Conservation (phyloP, 73 alveolate species). For the Paramecium tetraurelia region DNA sequence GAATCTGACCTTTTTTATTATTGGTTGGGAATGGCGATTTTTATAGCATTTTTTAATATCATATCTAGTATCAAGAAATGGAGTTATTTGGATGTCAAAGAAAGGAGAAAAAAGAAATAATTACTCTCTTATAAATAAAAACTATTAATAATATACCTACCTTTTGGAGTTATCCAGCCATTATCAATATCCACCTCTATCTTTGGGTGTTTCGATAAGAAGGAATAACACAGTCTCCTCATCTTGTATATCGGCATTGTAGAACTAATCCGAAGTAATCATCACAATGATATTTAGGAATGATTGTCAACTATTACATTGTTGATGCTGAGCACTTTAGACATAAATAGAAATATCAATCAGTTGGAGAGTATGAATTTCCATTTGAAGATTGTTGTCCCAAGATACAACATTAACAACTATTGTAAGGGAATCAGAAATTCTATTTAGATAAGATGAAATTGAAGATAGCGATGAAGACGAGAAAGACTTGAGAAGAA, state of each 20-base stretch:
- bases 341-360: neutral
- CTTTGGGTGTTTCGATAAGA: neutral
- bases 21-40: neutral
- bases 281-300: neutral
- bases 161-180: neutral
- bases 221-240: neutral
- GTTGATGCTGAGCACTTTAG: neutral
- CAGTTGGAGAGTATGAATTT: slow-evolving; percentile 8
- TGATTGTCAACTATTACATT: neutral
- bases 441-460: neutral
- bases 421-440: neutral
- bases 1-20: neutral
- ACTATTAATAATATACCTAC: neutral
- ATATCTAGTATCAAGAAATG: neutral
- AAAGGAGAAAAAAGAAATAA: neutral
- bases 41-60: neutral
- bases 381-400: slow-evolving; percentile 14
- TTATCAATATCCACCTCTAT: neutral
- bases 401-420: neutral
- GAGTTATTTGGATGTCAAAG: neutral
- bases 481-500: neutral
- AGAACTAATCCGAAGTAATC: neutral
- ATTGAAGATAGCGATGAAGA: neutral
- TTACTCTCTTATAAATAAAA: neutral
- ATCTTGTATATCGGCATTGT: neutral